Base-by-base conservation (phyloP, 2,329 filamentous ascomycete species). In the Penicillium sumatraense region DNA sequence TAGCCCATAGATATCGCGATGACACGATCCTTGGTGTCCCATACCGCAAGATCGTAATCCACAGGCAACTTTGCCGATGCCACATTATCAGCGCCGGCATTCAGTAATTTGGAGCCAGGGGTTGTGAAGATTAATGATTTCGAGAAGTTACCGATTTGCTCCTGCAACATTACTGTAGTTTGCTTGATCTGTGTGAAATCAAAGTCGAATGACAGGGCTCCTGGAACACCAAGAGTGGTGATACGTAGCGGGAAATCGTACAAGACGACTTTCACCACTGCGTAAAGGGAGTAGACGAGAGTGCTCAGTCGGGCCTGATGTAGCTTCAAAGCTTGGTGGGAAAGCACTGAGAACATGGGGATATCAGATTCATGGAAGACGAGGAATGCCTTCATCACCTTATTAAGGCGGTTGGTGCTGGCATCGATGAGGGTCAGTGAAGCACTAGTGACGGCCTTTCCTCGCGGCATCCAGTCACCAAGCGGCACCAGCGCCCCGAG, bases 1-100 rank as follows among this genome's bases (percentile, higher is more conserved):
- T 99, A 99, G 11, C 95, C 95, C 45, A 89, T 82, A 2, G 92
- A 66, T 35, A 96, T 90, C 13, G 93, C 92, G 76, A 87, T 80
- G n/a, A 82, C 73, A 21, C 86, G 80, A 70, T 89, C 86, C 55
- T 90, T 88, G 14, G 81, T 79, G 24, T 83, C 82, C 90, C 90
- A 93, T 50, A 85, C 81, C 1, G 86, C 86, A 49, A 91, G 75
- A 23, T 79, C 81, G 7, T 83, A 81, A 64, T 89, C 81, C 13
- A 85, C 71, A 44, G 20, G 72, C 9, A 69, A 51, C 27, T 61
- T 44, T 11, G 56, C 51, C 3, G 67, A 54, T 16, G 57, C 55
- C 44, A 53, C 49, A 41, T 61, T 66, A 21, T 52, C 58, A 14
- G 57, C 53, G 38, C 56, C 66, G 50, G 66, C 57, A 41, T 63